Evolutionary conservation across 495 filamentous ascomycete genomes (phyloP).

Genomic region (Neurospora sp.): DNA sequence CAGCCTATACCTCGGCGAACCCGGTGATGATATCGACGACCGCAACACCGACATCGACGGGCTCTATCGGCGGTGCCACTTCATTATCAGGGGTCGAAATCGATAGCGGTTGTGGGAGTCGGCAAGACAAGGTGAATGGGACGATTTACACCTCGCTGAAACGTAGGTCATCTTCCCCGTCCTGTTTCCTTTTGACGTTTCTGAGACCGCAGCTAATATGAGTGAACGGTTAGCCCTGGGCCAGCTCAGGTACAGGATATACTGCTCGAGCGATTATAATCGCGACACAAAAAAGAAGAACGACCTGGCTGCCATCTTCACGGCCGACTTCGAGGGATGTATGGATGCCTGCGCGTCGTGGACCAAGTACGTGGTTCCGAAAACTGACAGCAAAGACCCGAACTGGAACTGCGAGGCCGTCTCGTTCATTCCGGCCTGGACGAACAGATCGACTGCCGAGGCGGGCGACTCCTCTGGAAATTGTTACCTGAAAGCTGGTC

Average conservation of each 20-base stretch:
- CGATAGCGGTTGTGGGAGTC: conserved; percentile 27
- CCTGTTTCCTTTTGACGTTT: not conserved
- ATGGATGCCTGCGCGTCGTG: conserved; percentile 39
- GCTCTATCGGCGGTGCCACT: not conserved
- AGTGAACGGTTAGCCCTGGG: conserved; percentile 20
- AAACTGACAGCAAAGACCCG: conserved; percentile 3
- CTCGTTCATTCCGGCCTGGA: conserved; percentile 36
- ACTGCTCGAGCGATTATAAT: conserved; percentile 20
- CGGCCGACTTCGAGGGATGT: conserved; percentile 30
- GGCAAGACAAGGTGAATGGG: conserved; percentile 19
- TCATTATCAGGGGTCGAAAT: conserved; percentile 13
- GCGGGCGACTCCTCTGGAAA: conserved; percentile 28
- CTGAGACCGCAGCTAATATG: not conserved
- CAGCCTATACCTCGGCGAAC: conserved; percentile 8
- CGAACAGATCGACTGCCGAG: conserved; percentile 20
- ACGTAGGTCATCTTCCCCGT: conserved; percentile 5
- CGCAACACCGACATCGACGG: conserved; percentile 15
- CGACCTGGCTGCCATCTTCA: conserved; percentile 29
- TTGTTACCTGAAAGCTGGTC: conserved; percentile 36
- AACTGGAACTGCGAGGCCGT: conserved; percentile 31
- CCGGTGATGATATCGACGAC: conserved; percentile 1
- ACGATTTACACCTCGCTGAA: conserved; percentile 19
- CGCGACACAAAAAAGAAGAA: conserved; percentile 18
- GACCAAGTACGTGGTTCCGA: conserved; percentile 20
- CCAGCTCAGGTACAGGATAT: conserved; percentile 24